Evolutionary conservation across 2,329 filamentous ascomycete genomes (phyloP).

Genomic region (Botryotinia calthae): DNA sequence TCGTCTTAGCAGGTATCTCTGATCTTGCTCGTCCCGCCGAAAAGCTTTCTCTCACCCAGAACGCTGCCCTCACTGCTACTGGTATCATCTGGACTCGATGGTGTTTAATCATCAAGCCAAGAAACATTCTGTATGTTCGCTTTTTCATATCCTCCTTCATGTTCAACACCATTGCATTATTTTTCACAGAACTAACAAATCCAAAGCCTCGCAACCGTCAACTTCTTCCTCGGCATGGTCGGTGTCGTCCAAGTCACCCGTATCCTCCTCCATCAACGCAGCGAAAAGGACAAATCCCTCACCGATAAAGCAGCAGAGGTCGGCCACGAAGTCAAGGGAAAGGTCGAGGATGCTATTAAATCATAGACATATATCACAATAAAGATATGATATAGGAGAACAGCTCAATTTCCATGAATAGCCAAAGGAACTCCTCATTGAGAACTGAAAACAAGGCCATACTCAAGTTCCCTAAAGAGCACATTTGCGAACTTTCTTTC

Average conservation of each 20-base stretch:
- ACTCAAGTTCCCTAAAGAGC: neutral
- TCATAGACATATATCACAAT: conserved; percentile 29
- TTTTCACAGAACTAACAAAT: conserved; percentile 2
- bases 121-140: conserved; percentile 74
- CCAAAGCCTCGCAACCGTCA: conserved; percentile 80
- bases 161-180: neutral
- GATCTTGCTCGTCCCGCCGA: conserved; percentile 90
- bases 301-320: conserved; percentile 30
- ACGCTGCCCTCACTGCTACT: conserved; percentile 83
- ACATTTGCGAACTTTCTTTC: neutral
- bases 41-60: conserved; percentile 90
- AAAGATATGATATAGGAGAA: neutral
- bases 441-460: neutral
- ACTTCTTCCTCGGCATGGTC: conserved; percentile 94
- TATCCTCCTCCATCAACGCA: conserved; percentile 64
- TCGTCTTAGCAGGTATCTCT: conserved; percentile 87
- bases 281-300: conserved; percentile 51
- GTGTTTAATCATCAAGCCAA: conserved; percentile 95
- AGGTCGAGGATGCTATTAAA: conserved; percentile 41
- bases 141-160: conserved; percentile 22
- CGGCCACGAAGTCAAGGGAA: conserved; percentile 27
- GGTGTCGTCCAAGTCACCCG: conserved; percentile 78
- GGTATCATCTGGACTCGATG: conserved; percentile 97
- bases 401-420: neutral
- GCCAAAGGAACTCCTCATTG: neutral